Base-by-base conservation (phyloP, 2,329 filamentous ascomycete species). In the Orbilia oligospora region DNA sequence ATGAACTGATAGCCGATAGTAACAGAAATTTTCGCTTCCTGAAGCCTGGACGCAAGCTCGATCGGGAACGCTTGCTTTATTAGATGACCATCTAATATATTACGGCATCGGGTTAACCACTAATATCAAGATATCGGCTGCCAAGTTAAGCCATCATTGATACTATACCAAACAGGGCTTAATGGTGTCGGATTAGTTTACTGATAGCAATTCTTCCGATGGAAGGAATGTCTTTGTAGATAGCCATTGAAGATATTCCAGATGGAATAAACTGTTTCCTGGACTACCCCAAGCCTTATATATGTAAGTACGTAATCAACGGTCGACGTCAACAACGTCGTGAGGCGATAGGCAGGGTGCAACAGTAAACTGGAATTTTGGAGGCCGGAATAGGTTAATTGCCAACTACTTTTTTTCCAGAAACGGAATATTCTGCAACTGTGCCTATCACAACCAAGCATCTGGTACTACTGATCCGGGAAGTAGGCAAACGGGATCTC, bases 381-480 rank as follows among this genome's bases (percentile, higher is more conserved):
- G 18, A 46, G 14, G 24, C 61, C 61, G 61, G 61, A 65, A 65
- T 65, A 51, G 41, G 61, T 48, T 64, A 64, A 64, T 27, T n/a
- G n/a, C n/a, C n/a, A 18, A 20, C 8, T 20, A 20, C 5, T 48
- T 9, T 48, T 36, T 18, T 55, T 55, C 51, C 51, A 33, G 9
- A 55, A 55, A 33, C 51, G 51, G 51, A 24, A 55, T 33, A 33
- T 55, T 33, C 20, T 55, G 33, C 51, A 20, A 36, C 51, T 27
- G 8, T 53, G 38, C 38, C 9, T n/a, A n/a, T 27, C 24, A 18
- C 44, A 20, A 46, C 44, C 44, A 16, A 16, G 51, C 20, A 16
- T n/a, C 33, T 55, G 24, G 24, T 20, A 55, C 20, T 30, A 30
- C 24, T 33, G 51, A 33, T 55, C 51, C 51, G 51, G 51, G 27